Evolutionary conservation across 2,329 filamentous ascomycete genomes (phyloP).

Genomic region (Botrytis aclada): DNA sequence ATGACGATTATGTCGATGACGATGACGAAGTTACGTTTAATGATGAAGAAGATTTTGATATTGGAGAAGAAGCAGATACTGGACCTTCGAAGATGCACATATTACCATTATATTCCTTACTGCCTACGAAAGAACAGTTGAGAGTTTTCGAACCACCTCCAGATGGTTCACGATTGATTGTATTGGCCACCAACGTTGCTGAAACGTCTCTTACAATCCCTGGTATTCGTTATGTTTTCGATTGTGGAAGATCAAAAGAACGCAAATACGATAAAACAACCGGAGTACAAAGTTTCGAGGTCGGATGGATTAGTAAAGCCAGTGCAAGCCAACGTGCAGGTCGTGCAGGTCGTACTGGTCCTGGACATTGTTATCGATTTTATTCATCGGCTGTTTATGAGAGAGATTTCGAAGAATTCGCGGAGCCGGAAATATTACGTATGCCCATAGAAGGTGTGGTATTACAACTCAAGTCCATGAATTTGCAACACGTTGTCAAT

Average conservation of each 20-base stretch:
- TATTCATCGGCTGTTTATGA: constrained; percentile 96
- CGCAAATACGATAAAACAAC: constrained; percentile 83
- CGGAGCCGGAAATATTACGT: constrained; percentile 81
- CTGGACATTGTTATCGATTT: constrained; percentile 90
- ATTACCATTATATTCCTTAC: constrained; percentile 87
- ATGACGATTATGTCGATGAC: constrained; percentile 55
- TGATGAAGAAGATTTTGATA: constrained; percentile 49
- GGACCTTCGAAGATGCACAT: constrained; percentile 76
- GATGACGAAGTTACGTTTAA: constrained; percentile 60
- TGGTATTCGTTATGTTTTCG: constrained; percentile 91
- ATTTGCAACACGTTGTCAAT: constrained; percentile 82
- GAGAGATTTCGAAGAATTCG: constrained; percentile 80
- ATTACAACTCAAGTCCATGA: constrained; percentile 92
- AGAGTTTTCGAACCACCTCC: constrained; percentile 84
- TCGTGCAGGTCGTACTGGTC: constrained; percentile 90
- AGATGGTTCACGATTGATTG: constrained; percentile 77
- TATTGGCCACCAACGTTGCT: constrained; percentile 93
- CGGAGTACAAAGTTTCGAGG: constrained; percentile 91
- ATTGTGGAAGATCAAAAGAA: constrained; percentile 89
- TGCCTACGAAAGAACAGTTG: constrained; percentile 88
- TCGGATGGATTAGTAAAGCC: constrained; percentile 97
- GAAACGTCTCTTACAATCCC: constrained; percentile 97
- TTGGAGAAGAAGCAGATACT: constrained; percentile 63
- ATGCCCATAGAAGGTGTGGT: constrained; percentile 93
- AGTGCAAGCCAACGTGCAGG: constrained; percentile 88